A percentile compares a stretch with the other conserved stretches of the same genome.
These are phyloP conservation scores for Boletus tomentosulus DNA, from an alignment of 768 basidiomycete species.

Conservation along the genomic window DNA sequence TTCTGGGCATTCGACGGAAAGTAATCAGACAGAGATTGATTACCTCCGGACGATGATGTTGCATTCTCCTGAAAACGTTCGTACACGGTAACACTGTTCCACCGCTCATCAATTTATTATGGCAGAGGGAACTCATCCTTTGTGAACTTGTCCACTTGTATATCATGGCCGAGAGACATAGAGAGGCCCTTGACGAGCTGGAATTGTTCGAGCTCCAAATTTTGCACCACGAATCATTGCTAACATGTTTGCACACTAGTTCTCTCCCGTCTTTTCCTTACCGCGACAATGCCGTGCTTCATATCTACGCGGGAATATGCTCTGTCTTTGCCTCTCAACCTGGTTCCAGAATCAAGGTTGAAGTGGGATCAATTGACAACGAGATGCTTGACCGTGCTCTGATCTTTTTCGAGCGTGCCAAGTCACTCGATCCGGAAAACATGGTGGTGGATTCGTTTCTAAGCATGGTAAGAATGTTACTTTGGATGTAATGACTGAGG, in stretches of 20 bases:
- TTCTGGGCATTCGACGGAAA: conserved; percentile 25
- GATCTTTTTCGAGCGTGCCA: conserved; percentile 62
- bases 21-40: conserved; percentile 41
- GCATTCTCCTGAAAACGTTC: conserved; percentile 61
- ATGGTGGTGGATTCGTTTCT: conserved; percentile 50
- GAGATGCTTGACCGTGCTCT: conserved; percentile 47
- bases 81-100: conserved; percentile 15
- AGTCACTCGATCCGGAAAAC: conserved; percentile 54
- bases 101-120: conserved; percentile 9
- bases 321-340: conserved; percentile 58
- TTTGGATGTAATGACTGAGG: neutral
- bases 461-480: conserved; percentile 39
- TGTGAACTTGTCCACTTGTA: conserved; percentile 71
- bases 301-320: conserved; percentile 79
- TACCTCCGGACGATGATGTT: conserved; percentile 71
- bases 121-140: conserved; percentile 68
- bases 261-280: conserved; percentile 88
- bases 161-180: conserved; percentile 51
- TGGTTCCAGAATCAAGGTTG: conserved; percentile 2
- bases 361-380: conserved; percentile 28
- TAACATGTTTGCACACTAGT: conserved; percentile 35
- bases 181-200: conserved; percentile 77
- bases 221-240: neutral
- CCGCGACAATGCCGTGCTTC: conserved; percentile 74
- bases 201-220: conserved; percentile 58